Evolutionary conservation across 139 green algal genomes (phyloP), one percentile per base, ranked within the genome.

Genomic region (Chlamydomonas sphaeroides): DNA sequence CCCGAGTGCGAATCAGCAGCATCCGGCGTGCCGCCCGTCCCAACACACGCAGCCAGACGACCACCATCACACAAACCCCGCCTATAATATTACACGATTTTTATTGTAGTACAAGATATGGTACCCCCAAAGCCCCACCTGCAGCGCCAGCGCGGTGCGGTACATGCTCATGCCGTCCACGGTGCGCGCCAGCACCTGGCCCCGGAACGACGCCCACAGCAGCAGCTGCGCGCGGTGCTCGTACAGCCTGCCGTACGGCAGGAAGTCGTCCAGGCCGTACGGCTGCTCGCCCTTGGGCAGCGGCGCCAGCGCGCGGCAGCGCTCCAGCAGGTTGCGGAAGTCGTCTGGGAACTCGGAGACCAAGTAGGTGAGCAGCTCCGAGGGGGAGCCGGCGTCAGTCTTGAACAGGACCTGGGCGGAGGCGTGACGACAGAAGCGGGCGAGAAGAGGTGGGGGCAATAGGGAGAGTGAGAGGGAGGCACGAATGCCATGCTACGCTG

Each of bases 161-260:
- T 95, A 95, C 45, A 86, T 82, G 91, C 93, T 92, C 90, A 95
- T 94, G 70, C 92, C 91, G n/a, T 78, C 65, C 30, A 97, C 92
- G 5, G 94, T 97, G 49, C 94, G 89, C 3, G 93, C 80, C 53
- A 98, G 89, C 72, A 95, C 89, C 87, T 98, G 94, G 30, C 93
- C 93, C 4, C 95, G 82, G 86, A 94, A 93, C 30, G 90, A 95
- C 35, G 95, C 94, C 94, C 94, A 98, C 75, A 95, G 80, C 84
- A 93, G 93, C 83, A 98, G 79, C 78, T 98, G 87, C 72, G 86
- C 89, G 77, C 90, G 85, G 59, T 91, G 82, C 32, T 78, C 48
- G 68, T 90, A 72, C 68, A 90, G 68, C 39, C 61, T 36, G 30
- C 85, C 85, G 36, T 53, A 78, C 33, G 81, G 41, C 42, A 79